Evolutionary conservation across 225 moss, liverwort and hornwort species (phyloP), one percentile per base, ranked within the genome.

Genomic region (Rhytidiadelphus loreus): DNA sequence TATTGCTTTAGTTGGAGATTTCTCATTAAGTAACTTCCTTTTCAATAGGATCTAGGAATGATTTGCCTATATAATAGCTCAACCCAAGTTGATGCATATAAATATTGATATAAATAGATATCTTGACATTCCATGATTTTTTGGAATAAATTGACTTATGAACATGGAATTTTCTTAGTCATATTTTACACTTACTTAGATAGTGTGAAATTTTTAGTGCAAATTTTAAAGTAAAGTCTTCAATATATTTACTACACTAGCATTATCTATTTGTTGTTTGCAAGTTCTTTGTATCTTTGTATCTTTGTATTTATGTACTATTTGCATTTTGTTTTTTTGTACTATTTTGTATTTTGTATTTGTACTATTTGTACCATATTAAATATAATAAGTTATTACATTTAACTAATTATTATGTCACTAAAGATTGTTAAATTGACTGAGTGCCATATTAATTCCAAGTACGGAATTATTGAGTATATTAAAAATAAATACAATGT

Each of bases 1-100:
- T 50, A 0, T 75, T 33, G 12, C 19, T 50, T 50, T 1, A 32
- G 0, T 75, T 75, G 1, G 4, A 0, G 0, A 8, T 32, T 75
- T 48, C 0, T 50, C 13, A 32, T 12, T 20, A 19, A 7, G 0
- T 3, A 33, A 8, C 9, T 41, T 69, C 1, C 7, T 48, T 50
- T 12, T 20, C 0, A 75, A 33, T 21, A 13, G 21, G 21, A 33
- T 76, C 0, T 8, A 52, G 5, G 5, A 76, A 52, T 22, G 13
- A 76, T 8, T 33, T 76, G 22, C 13, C 5, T 13, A n/a, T n/a
- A n/a, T n/a, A 12, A 33, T 2, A 33, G 3, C 8, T 35, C 52
- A 52, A 52, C 2, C 13, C 0, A 33, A 76, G 5, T 52, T 50
- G 8, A 35, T 35, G 13, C 13, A 52, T 22, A 21, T 22, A 21